Evolutionary conservation across 129 eudicot genomes (phyloP).

Genomic region (Escallonia rubra): DNA sequence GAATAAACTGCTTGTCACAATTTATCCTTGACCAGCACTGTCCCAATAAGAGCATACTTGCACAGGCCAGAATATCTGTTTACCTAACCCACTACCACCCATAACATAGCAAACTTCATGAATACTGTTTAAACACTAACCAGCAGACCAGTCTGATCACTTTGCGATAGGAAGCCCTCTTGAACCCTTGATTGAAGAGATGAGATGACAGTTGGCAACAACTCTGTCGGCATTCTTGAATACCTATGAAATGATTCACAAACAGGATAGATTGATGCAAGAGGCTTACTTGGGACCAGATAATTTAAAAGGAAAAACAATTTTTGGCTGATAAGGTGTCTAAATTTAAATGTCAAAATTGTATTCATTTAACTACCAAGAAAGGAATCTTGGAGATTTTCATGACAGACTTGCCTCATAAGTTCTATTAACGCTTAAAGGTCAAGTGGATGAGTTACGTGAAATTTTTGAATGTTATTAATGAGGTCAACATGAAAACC

Average conservation of each 20-base stretch:
- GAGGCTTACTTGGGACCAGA: not conserved
- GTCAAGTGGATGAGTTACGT: too few species aligned
- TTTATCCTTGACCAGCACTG: not conserved
- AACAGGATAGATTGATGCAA: not conserved
- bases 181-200: slow-evolving; percentile 56
- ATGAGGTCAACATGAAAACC: not conserved
- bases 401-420: too few species aligned
- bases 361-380: too few species aligned
- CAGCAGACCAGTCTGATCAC: slow-evolving; percentile 70
- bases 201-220: slow-evolving; percentile 59
- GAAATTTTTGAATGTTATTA: too few species aligned
- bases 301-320: too few species aligned
- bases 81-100: not conserved
- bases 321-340: too few species aligned
- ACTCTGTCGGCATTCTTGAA: slow-evolving; percentile 73
- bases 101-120: not conserved
- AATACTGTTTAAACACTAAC: slow-evolving; percentile 43
- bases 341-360: too few species aligned
- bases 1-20: too few species aligned
- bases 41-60: not conserved
- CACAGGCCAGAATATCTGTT: not conserved
- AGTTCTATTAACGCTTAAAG: too few species aligned
- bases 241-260: slow-evolving; percentile 41
- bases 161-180: slow-evolving; percentile 47
- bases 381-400: too few species aligned